Evolutionary conservation across 139 green algal genomes (phyloP).

Genomic region (Coelastrella sp.): DNA sequence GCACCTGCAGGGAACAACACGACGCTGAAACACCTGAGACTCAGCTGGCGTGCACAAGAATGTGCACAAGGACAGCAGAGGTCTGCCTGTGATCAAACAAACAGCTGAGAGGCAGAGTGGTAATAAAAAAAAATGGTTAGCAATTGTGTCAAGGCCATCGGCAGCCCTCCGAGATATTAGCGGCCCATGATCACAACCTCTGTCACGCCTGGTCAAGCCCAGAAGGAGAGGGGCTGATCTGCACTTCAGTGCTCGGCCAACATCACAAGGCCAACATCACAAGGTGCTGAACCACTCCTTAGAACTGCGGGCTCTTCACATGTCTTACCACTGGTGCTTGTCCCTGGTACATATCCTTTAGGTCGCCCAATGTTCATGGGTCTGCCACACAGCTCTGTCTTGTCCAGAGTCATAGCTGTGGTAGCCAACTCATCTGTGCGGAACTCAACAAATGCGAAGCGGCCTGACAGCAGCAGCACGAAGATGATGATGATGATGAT

Average conservation of each 20-base stretch:
- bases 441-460: slow-evolving; percentile 94
- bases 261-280: too few species aligned
- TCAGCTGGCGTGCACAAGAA: not conserved
- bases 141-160: too few species aligned
- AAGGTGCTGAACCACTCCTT: too few species aligned
- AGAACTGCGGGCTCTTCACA: not conserved
- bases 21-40: not conserved
- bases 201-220: too few species aligned
- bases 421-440: slow-evolving; percentile 83
- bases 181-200: too few species aligned
- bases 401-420: slow-evolving; percentile 86
- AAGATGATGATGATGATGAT: not conserved
- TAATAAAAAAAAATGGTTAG: too few species aligned
- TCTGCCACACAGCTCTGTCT: slow-evolving; percentile 88
- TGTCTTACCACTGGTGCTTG: not conserved
- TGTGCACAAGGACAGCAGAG: not conserved
- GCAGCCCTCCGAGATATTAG: too few species aligned
- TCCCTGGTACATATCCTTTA: slow-evolving; percentile 83
- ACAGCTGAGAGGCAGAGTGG: too few species aligned
- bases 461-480: slow-evolving; percentile 53
- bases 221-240: too few species aligned
- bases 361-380: slow-evolving; percentile 90
- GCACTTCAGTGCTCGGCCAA: too few species aligned
- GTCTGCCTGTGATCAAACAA: too few species aligned
- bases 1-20: not conserved